These are phyloP conservation scores for Chytridium lagenaria DNA, from an alignment of 371 early-diverging fungal genomes.

Conservation along the genomic window DNA sequence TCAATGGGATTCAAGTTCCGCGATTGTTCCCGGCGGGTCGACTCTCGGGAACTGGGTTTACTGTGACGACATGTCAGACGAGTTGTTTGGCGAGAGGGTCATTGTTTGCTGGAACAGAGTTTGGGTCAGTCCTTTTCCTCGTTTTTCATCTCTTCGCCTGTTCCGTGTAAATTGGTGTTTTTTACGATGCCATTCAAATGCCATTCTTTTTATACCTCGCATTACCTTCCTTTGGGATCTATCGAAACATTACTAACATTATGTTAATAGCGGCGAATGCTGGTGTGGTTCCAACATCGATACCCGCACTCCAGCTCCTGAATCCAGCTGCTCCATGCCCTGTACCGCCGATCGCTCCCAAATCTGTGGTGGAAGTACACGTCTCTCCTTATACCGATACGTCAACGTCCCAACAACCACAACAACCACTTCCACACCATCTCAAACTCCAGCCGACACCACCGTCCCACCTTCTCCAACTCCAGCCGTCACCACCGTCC, in stretches of 20 bases:
- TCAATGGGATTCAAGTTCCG: not conserved
- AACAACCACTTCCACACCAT: not conserved
- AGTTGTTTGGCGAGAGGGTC: not conserved
- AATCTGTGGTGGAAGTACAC: not conserved
- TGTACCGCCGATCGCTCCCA: not conserved
- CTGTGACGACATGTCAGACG: slow-evolving; percentile 3
- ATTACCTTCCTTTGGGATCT: too few species aligned
- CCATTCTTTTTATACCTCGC: too few species aligned
- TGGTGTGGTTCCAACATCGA: not conserved
- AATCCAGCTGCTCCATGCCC: not conserved
- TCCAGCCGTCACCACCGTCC: not conserved
- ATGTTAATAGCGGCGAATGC: slow-evolving; percentile 16
- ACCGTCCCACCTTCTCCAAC: not conserved
- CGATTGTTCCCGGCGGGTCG: not conserved
- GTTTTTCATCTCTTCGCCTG: not conserved
- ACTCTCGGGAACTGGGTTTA: not conserved
- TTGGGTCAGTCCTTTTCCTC: not conserved
- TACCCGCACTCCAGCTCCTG: not conserved
- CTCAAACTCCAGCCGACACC: not conserved
- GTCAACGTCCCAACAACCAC: not conserved
- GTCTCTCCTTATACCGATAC: slow-evolving; percentile 1
- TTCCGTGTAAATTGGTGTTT: too few species aligned
- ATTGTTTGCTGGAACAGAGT: not conserved
- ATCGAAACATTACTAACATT: too few species aligned
- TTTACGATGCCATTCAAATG: too few species aligned